Percentiles rank a stretch among this genome's conserved stretches.
phyloP scores from a whole-genome alignment of 257 asterid genomes.

The Schizonepeta tenuifolia region DNA sequence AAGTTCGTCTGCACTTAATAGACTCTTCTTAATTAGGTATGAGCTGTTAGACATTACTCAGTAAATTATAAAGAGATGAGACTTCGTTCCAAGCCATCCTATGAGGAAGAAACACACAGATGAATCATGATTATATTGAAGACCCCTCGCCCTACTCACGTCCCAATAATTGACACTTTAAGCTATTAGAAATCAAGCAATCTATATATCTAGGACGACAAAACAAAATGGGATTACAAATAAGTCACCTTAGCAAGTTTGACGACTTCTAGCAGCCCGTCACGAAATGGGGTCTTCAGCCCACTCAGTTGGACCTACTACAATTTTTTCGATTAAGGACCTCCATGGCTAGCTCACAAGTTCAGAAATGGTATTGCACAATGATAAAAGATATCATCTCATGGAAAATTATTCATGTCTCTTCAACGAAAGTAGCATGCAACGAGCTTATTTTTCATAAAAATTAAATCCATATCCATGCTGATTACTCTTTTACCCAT shows the following conservation, averaged over 20 bases:
- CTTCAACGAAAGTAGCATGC: neutral
- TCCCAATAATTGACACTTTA: neutral
- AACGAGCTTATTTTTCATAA: neutral
- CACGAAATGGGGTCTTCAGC: conserved; percentile 92
- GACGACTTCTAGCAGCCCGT: conserved; percentile 89
- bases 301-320: conserved; percentile 80
- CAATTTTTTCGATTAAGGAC: conserved; percentile 31
- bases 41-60: neutral
- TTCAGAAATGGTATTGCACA: neutral
- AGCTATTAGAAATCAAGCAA: conserved; percentile 3
- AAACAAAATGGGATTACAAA: neutral
- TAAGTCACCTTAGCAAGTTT: conserved; percentile 66
- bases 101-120: conserved; percentile 32
- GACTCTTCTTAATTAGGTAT: conserved; percentile 1
- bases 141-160: neutral
- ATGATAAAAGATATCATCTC: neutral
- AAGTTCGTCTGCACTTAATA: neutral
- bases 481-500: neutral
- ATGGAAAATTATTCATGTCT: no score
- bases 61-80: neutral
- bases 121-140: no score
- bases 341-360: conserved; percentile 16
- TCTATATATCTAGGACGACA: no score
- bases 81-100: conserved; percentile 93
- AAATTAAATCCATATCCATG: neutral